These are phyloP conservation scores for Dactylellina haptotyla DNA, from an alignment of 2,329 filamentous ascomycete species.

Conservation along the genomic window DNA sequence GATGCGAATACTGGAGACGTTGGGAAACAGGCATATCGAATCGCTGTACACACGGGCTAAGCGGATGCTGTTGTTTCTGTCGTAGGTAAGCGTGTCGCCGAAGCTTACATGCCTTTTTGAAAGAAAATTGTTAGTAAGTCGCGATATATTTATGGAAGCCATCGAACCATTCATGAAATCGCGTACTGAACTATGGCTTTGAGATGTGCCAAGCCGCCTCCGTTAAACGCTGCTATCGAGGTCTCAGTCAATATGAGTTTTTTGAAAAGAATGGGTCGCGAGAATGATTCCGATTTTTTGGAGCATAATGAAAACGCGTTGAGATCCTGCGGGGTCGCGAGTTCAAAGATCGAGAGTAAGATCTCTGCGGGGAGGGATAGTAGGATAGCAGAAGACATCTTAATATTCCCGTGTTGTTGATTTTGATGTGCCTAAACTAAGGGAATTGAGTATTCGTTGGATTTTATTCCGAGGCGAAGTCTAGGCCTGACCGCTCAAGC, in stretches of 20 bases:
- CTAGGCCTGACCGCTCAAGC: no score
- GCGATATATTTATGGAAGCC: neutral
- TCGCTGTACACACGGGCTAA: neutral
- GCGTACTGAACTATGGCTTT: neutral
- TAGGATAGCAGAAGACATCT: neutral
- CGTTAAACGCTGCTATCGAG: neutral
- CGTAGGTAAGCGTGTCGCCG: neutral
- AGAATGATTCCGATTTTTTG: neutral
- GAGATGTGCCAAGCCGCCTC: neutral
- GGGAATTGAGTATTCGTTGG: no score
- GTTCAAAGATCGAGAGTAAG: neutral
- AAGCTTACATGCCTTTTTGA: neutral
- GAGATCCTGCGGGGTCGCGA: neutral
- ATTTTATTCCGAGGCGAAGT: no score
- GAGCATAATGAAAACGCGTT: neutral
- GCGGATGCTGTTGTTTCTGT: neutral
- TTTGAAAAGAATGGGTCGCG: neutral
- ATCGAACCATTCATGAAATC: neutral
- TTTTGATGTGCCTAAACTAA: no score
- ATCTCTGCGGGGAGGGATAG: neutral
- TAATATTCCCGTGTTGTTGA: no score
- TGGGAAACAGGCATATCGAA: neutral
- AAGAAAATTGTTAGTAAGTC: neutral
- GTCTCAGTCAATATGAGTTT: neutral
- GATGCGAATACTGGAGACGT: neutral